Evolutionary conservation across 2,329 filamentous ascomycete genomes (phyloP).

Genomic region (Trichoderma oligosporum): DNA sequence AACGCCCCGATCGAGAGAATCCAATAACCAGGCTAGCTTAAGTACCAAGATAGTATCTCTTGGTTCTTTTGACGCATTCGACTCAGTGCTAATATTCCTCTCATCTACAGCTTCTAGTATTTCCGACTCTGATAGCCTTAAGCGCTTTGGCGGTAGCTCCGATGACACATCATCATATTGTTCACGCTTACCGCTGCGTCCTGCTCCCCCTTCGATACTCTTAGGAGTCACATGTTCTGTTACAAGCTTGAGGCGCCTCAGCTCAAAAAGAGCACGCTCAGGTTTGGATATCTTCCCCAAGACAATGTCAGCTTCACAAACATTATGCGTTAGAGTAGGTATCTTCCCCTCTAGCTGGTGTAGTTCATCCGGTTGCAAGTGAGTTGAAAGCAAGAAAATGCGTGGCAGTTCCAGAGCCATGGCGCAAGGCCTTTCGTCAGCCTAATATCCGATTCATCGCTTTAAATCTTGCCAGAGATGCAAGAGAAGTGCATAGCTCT

Average conservation of each 20-base stretch:
- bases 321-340: conserved; percentile 63
- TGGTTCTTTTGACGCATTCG: neutral
- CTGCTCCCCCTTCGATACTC: conserved; percentile 1
- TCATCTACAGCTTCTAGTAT: neutral
- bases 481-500: neutral
- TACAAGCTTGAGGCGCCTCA: conserved; percentile 62
- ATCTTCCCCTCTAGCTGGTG: conserved; percentile 63
- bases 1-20: conserved; percentile 44
- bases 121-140: conserved; percentile 23
- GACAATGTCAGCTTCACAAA: conserved; percentile 67
- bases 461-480: too few species aligned
- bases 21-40: conserved; percentile 56
- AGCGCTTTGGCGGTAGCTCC: conserved; percentile 8
- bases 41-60: conserved; percentile 48
- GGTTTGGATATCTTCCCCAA: conserved; percentile 69
- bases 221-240: conserved; percentile 42
- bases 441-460: neutral
- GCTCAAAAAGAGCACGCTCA: conserved; percentile 71
- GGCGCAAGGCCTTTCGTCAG: neutral
- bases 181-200: neutral
- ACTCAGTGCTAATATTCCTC: neutral
- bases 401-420: conserved; percentile 47
- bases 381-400: conserved; percentile 70
- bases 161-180: neutral
- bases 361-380: conserved; percentile 61